Percentiles rank a stretch among this genome's conserved stretches.
These are phyloP conservation scores for Euphorbia corollata DNA, from an alignment of 441 rosid species.

Conservation along the genomic window DNA sequence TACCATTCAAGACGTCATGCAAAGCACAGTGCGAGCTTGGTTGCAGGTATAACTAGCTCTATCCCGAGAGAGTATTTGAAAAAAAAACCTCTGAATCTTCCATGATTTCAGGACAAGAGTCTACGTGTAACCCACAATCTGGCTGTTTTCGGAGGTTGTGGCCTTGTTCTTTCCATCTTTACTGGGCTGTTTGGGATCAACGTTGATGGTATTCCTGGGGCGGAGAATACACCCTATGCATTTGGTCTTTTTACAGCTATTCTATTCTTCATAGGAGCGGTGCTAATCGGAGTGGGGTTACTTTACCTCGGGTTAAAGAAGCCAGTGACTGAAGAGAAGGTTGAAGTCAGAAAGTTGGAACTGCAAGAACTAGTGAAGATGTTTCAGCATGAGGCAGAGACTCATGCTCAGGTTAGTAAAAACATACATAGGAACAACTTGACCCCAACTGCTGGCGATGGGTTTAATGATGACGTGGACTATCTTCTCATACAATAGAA, in stretches of 20 bases:
- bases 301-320: constrained; percentile 64
- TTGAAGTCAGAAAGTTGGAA: constrained; percentile 66
- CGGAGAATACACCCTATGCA: constrained; percentile 68
- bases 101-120: constrained; percentile 60
- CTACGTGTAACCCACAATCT: constrained; percentile 84
- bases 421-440: constrained; percentile 39
- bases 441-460: constrained; percentile 79
- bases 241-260: constrained; percentile 66
- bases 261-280: constrained; percentile 42
- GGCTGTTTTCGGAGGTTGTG: constrained; percentile 90
- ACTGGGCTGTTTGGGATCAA: constrained; percentile 94
- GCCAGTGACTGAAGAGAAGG: constrained; percentile 59
- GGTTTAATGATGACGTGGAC: constrained; percentile 32
- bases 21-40: constrained; percentile 95
- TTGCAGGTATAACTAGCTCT: constrained; percentile 53
- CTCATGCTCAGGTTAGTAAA: constrained; percentile 74
- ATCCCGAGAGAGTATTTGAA: background rate
- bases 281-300: constrained; percentile 57
- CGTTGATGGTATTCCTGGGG: constrained; percentile 93
- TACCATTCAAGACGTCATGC: constrained; percentile 96
- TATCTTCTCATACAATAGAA: constrained; percentile 45
- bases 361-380: constrained; percentile 72
- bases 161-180: constrained; percentile 66
- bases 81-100: background rate
- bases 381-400: constrained; percentile 95